Evolutionary conservation across 495 filamentous ascomycete species (phyloP).

Genomic region (Trichocladium uniseriatum): DNA sequence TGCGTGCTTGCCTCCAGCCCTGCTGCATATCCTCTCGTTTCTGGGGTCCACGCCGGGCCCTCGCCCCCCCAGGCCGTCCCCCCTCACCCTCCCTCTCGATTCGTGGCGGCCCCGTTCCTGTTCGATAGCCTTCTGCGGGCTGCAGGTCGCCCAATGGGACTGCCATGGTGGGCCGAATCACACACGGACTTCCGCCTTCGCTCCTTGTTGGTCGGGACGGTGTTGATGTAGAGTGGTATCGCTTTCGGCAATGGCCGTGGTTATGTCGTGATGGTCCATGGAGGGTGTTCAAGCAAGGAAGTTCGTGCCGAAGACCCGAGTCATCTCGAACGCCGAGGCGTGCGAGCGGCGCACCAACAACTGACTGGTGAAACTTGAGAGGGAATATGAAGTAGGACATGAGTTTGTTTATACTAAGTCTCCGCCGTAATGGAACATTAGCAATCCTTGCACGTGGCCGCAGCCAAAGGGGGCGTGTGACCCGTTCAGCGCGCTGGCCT

Average conservation of each 20-base stretch:
- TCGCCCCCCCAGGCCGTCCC: neutral
- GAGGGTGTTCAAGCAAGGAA: neutral
- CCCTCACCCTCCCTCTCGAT: conserved; percentile 10
- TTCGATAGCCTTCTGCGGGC: conserved; percentile 23
- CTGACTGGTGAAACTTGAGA: neutral
- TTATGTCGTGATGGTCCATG: neutral
- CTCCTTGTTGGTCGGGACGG: conserved; percentile 2
- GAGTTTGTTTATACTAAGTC: conserved; percentile 19
- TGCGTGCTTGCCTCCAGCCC: neutral
- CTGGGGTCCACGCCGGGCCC: conserved; percentile 6
- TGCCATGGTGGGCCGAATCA: neutral
- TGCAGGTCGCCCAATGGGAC: conserved; percentile 13
- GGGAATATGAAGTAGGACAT: neutral
- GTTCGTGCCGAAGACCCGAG: neutral
- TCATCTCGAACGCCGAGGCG: no score
- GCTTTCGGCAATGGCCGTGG: neutral
- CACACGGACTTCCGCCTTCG: conserved; percentile 2
- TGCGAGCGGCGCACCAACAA: no score
- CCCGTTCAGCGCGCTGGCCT: neutral
- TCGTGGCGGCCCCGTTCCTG: conserved; percentile 9
- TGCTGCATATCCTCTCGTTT: neutral
- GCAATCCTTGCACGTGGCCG: conserved; percentile 23
- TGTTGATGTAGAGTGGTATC: neutral
- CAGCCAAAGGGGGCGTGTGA: conserved; percentile 16
- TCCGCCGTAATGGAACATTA: conserved; percentile 15